Base-by-base conservation (phyloP, 2,329 filamentous ascomycete species). In the Colletotrichum sp. region DNA sequence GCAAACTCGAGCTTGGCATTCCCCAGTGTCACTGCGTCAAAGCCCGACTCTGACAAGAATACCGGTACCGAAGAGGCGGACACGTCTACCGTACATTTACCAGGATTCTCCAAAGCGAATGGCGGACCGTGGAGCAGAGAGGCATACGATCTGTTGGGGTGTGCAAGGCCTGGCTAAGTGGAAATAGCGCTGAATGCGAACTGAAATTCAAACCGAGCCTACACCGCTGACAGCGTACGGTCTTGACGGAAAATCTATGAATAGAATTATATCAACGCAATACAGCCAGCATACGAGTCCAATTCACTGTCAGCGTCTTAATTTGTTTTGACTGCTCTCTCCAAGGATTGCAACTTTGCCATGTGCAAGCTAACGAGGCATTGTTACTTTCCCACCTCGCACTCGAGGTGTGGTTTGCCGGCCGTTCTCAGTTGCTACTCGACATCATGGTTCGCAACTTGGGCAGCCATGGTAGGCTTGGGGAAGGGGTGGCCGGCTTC, bases 51-150 rank as follows among this genome's bases (percentile, higher is more conserved):
- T 8, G 39, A 18, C 39, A 49, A n/a, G 39, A n/a, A 49, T 49
- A 10, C 39, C 39, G 18, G 18, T 49, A n/a, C 39, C 18, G 28
- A 24, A 16, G 30, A 15, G 7, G 24, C 8, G 5, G 34, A n/a
- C 4, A 30, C 24, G 10, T 21, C 44, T 15, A 16, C 16, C 34
- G 28, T 78, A 77, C 78, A 76, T n/a, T 80, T 88, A 74, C 85
- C 87, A 12, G 86, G 86, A 3, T 89, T 90, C 72, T 84, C 84
- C 3, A 89, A 86, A 79, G 88, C 87, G 5, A 90, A 90, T 78
- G 86, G 90, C 18, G 93, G 93, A 4, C 90, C 93, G 0, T 95
- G 93, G 93, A 94, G 92, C 79, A 89, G 88, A 28, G 93, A 95
- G 80, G 93, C 93, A 1, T 88, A 91, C 78, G 93, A 95, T 81